A percentile compares a stretch with the other conserved stretches of the same genome.
Conservation (phyloP, 768 basidiomycete species). For the Hemileccinum impolitum region DNA sequence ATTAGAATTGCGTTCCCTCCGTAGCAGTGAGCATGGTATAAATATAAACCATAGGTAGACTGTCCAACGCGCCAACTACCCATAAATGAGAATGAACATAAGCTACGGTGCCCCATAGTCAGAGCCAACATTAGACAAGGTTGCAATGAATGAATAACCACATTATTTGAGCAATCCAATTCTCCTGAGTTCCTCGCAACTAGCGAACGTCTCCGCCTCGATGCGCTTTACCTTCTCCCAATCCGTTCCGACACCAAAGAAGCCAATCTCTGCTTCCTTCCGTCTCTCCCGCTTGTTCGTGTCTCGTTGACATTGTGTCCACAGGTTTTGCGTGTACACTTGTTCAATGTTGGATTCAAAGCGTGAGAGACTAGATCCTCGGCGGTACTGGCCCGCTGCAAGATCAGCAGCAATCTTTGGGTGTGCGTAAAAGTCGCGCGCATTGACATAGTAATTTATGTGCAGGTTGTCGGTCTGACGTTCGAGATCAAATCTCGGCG, state of each 20-base stretch:
- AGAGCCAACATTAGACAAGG: conserved; percentile 12
- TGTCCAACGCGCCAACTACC: background rate
- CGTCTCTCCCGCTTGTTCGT: conserved; percentile 63
- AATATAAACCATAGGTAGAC: conserved; percentile 25
- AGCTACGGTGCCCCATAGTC: conserved; percentile 5
- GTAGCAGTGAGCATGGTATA: conserved; percentile 18
- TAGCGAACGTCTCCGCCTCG: conserved; percentile 63
- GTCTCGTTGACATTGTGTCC: conserved; percentile 67
- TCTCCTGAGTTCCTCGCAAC: conserved; percentile 74
- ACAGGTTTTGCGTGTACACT: conserved; percentile 67
- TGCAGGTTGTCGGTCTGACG: conserved; percentile 68
- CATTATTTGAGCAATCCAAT: conserved; percentile 50
- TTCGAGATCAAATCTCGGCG: conserved; percentile 62
- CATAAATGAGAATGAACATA: conserved; percentile 6
- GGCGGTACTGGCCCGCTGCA: conserved; percentile 39
- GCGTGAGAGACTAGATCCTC: conserved; percentile 36
- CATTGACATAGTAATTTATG: conserved; percentile 83
- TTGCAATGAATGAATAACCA: conserved; percentile 7
- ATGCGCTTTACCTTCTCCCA: conserved; percentile 84
- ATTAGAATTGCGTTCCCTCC: background rate
- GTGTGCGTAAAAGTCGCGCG: conserved; percentile 70
- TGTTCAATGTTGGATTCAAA: conserved; percentile 82
- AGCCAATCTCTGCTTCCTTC: conserved; percentile 74
- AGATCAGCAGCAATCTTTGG: conserved; percentile 71
- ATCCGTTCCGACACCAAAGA: conserved; percentile 91